Evolutionary conservation across 345 rosid genomes (phyloP).

Genomic region (Gossypium bickii): DNA sequence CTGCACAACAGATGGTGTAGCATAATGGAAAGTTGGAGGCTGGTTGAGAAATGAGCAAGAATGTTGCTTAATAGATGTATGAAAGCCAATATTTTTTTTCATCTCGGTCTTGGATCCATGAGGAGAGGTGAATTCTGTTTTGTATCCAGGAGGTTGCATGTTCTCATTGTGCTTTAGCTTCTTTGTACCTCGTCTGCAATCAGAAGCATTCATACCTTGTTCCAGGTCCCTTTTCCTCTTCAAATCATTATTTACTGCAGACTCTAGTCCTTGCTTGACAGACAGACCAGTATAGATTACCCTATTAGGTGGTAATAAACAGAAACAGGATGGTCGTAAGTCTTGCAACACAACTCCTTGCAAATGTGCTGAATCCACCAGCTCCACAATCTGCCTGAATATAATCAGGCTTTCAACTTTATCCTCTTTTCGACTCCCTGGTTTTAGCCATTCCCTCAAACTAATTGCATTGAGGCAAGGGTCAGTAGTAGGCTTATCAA

Average conservation of each 20-base stretch:
- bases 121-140: slow-evolving; percentile 27
- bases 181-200: slow-evolving; percentile 29
- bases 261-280: slow-evolving; percentile 28
- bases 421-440: slow-evolving; percentile 34
- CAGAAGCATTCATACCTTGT: slow-evolving; percentile 22
- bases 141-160: slow-evolving; percentile 19
- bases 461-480: slow-evolving; percentile 33
- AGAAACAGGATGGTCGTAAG: slow-evolving; percentile 50
- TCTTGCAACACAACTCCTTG: slow-evolving; percentile 56
- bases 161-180: slow-evolving; percentile 34
- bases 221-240: slow-evolving; percentile 38
- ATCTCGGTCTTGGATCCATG: slow-evolving; percentile 23
- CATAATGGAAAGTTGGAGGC: slow-evolving; percentile 24
- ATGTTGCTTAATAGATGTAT: slow-evolving; percentile 24
- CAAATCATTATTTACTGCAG: slow-evolving; percentile 27
- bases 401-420: slow-evolving; percentile 39
- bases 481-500: slow-evolving; percentile 25
- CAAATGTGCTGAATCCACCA: slow-evolving; percentile 60
- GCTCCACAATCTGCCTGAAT: slow-evolving; percentile 64
- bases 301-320: slow-evolving; percentile 39
- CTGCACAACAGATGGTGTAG: slow-evolving; percentile 19
- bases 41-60: slow-evolving; percentile 29
- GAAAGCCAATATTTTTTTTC: slow-evolving; percentile 23
- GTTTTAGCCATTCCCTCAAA: slow-evolving; percentile 61
- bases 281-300: slow-evolving; percentile 49